Conservation (phyloP, 2,329 filamentous ascomycete species). For the Tolypocladium paradoxum region DNA sequence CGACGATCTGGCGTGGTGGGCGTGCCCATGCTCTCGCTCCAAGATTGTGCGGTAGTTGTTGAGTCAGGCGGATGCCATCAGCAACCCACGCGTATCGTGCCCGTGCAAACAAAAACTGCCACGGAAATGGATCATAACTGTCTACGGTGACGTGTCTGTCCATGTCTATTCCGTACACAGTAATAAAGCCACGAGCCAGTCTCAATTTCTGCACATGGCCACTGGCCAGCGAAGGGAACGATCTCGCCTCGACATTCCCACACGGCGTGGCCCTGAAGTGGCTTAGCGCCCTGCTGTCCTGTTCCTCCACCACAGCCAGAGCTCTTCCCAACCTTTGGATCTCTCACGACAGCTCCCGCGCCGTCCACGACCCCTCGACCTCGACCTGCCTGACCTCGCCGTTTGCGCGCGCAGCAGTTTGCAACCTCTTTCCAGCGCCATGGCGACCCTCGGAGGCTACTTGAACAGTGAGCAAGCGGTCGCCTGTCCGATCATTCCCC, state of each 20-base stretch:
- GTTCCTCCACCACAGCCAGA: neutral
- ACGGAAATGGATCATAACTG: neutral
- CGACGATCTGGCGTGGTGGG: neutral
- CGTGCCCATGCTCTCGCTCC: neutral
- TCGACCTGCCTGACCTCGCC: neutral
- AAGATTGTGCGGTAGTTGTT: neutral
- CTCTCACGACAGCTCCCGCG: neutral
- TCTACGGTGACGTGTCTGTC: neutral
- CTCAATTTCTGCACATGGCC: neutral
- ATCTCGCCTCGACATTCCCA: neutral
- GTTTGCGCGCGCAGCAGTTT: neutral
- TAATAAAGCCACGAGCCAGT: no score
- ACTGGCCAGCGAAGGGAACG: neutral
- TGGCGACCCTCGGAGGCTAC: constrained; percentile 34
- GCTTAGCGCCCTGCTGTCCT: neutral
- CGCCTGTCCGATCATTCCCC: neutral
- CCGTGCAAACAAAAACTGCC: neutral
- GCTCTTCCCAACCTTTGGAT: neutral
- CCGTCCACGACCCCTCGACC: neutral
- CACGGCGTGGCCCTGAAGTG: neutral
- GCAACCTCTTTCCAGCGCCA: constrained; percentile 9
- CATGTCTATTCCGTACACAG: no score
- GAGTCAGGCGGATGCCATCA: neutral
- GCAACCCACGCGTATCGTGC: neutral
- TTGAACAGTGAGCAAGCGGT: constrained; percentile 26